Evolutionary conservation across 306 rosid genomes (phyloP).

Genomic region (Calophaca sinica): DNA sequence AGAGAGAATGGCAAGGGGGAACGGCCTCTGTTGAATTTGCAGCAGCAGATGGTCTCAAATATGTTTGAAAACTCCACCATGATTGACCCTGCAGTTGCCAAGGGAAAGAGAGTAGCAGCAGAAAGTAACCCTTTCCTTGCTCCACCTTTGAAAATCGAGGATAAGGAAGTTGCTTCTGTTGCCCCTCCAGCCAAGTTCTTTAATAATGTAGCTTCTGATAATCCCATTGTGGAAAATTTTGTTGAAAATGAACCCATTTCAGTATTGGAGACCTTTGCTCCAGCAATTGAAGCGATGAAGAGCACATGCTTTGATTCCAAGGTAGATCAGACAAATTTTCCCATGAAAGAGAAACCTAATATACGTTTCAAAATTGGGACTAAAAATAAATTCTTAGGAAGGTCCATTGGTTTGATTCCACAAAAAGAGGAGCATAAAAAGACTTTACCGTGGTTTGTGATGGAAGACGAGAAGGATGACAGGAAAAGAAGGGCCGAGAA

Average conservation of each 20-base stretch:
- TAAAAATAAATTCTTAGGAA: slow-evolving; percentile 64
- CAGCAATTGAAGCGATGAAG: slow-evolving; percentile 81
- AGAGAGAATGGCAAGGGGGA: slow-evolving; percentile 60
- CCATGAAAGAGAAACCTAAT: slow-evolving; percentile 58
- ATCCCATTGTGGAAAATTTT: slow-evolving; percentile 52
- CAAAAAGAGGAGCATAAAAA: slow-evolving; percentile 55
- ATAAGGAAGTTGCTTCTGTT: slow-evolving; percentile 71
- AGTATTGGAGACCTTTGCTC: slow-evolving; percentile 75
- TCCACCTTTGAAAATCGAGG: slow-evolving; percentile 74
- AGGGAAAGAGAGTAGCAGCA: slow-evolving; percentile 57
- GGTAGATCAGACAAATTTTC: slow-evolving; percentile 52
- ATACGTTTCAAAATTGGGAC: slow-evolving; percentile 78
- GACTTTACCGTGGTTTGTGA: slow-evolving; percentile 58
- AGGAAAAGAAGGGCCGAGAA: slow-evolving; percentile 79
- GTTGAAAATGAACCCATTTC: slow-evolving; percentile 58
- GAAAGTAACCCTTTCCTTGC: slow-evolving; percentile 80
- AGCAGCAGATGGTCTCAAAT: slow-evolving; percentile 57
- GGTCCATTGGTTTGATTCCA: slow-evolving; percentile 50
- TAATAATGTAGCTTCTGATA: slow-evolving; percentile 43
- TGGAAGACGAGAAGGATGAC: slow-evolving; percentile 72
- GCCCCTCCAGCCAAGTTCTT: slow-evolving; percentile 65
- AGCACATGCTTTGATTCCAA: slow-evolving; percentile 48
- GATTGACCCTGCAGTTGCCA: slow-evolving; percentile 55
- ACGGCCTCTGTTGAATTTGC: slow-evolving; percentile 54
- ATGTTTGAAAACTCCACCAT: slow-evolving; percentile 57